Base-by-base conservation (phyloP, 305 asterid species). In the Solanum hybrid region DNA sequence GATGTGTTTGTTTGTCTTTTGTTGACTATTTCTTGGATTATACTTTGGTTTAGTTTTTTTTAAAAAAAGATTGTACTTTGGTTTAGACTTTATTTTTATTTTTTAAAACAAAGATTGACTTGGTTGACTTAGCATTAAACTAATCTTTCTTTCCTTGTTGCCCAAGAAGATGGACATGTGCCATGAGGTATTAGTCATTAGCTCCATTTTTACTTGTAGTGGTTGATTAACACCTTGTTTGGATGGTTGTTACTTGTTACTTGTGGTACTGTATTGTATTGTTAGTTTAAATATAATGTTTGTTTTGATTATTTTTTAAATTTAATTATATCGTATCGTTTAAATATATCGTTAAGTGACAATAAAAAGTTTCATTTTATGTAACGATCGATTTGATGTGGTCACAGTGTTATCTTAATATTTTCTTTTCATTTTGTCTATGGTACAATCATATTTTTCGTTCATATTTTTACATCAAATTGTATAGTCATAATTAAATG, bases 321-420 rank as follows among this genome's bases (percentile, higher is more conserved):
- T 17, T 60, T 60, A 3, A 56, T 7, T 7, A 20, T 7, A 60
- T 60, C 0, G 2, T 7, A 1, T 60, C 1, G 0, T 60, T 7
- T 60, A 3, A 60, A 7, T 60, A 0, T 60, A 60, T 60, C 5
- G 0, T 7, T 56, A 56, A 14, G 1, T 56, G 1, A 60, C 0
- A 60, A 60, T 20, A 2, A 60, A 60, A 7, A 60, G 5, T 60
- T 5, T 3, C 5, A 20, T 60, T 60, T 56, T 3, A 60, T 60
- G 1, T 60, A 60, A 60, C 0, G 0, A 60, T 7, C 1, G 0
- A 17, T 20, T 60, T 60, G 71, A 7, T 60, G 0, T 60, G 5
- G 1, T 60, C 5, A 20, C 26, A 20, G 0, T 1, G 11, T 60
- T 60, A 7, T 60, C 10, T 60, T 60, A 3, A 20, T 60, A 60